These are phyloP conservation scores for Xylaria sp. DNA, from an alignment of 2,329 filamentous ascomycete species.

Conservation along the genomic window DNA sequence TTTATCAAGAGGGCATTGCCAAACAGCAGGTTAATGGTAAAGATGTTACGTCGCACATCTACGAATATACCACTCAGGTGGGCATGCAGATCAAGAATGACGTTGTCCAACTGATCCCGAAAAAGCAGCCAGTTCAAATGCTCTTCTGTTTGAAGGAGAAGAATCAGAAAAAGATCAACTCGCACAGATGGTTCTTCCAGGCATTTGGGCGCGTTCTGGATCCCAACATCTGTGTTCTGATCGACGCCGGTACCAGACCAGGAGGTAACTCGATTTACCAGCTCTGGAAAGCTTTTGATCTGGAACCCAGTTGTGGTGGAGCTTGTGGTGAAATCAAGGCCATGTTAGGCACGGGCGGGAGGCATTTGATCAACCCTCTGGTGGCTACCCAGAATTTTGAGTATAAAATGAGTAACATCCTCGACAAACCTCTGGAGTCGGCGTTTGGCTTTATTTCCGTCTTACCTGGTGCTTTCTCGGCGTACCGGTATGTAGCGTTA, in stretches of 20 bases:
- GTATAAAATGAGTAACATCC: conserved; percentile 99
- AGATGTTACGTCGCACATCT: conserved; percentile 96
- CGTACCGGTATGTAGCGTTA: conserved; percentile 93
- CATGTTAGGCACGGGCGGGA: conserved; percentile 87
- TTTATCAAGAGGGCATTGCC: conserved; percentile 97
- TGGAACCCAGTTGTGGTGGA: conserved; percentile 96
- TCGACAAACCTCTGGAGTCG: conserved; percentile 96
- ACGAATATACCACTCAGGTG: conserved; percentile 92
- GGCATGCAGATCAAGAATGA: conserved; percentile 90
- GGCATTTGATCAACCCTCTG: conserved; percentile 88
- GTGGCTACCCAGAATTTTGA: conserved; percentile 99
- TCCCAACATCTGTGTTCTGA: conserved; percentile 94
- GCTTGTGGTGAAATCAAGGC: conserved; percentile 98
- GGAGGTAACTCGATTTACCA: conserved; percentile 96
- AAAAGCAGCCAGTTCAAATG: conserved; percentile 92
- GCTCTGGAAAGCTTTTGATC: conserved; percentile 97
- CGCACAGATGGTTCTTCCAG: conserved; percentile 98
- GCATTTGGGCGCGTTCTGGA: conserved; percentile 92
- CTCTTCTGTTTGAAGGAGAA: conserved; percentile 99
- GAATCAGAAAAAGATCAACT: conserved; percentile 99
- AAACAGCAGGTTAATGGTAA: conserved; percentile 98
- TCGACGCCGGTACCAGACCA: conserved; percentile 95
- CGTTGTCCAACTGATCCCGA: conserved; percentile 83
- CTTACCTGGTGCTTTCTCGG: conserved; percentile 90
- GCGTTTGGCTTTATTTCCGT: conserved; percentile 99